These are phyloP conservation scores for Clathrus columnatus DNA, from an alignment of 768 basidiomycete genomes.

Conservation along the genomic window DNA sequence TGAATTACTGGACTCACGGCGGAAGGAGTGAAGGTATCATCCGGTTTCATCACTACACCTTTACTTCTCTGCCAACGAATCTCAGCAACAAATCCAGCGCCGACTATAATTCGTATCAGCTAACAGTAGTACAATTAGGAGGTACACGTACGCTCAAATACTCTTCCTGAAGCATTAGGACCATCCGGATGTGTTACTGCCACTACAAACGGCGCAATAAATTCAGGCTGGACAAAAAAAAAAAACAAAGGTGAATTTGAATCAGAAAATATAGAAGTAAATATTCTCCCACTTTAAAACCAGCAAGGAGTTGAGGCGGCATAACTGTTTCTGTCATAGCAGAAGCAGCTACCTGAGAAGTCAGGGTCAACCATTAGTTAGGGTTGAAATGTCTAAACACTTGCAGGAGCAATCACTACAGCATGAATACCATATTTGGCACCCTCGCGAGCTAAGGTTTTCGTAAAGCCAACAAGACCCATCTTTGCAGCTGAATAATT, in stretches of 20 bases:
- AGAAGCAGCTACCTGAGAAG: conserved; percentile 77
- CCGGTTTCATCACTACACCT: conserved; percentile 84
- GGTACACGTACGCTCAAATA: conserved; percentile 51
- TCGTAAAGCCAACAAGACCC: conserved; percentile 87
- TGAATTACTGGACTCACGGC: conserved; percentile 44
- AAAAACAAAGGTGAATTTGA: neutral
- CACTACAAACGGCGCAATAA: conserved; percentile 85
- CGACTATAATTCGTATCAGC: conserved; percentile 32
- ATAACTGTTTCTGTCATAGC: conserved; percentile 93
- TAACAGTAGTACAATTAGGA: neutral
- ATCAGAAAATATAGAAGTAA: neutral
- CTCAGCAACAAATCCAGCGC: conserved; percentile 87
- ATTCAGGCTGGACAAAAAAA: conserved; percentile 56
- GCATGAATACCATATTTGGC: conserved; percentile 84
- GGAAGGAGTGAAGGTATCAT: conserved; percentile 85
- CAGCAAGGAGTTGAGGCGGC: conserved; percentile 89
- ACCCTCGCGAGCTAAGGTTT: conserved; percentile 88
- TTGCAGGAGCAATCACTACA: conserved; percentile 82
- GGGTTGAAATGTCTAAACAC: conserved; percentile 18
- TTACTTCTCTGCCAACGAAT: conserved; percentile 89
- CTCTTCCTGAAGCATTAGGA: conserved; percentile 65
- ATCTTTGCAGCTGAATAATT: conserved; percentile 99
- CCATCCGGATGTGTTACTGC: conserved; percentile 83
- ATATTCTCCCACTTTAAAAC: conserved; percentile 48
- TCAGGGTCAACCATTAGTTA: neutral